Percentiles rank a stretch among this genome's conserved stretches.
These are phyloP conservation scores for Omphalea diandra DNA, from an alignment of 441 rosid genomes.

Conservation along the genomic window DNA sequence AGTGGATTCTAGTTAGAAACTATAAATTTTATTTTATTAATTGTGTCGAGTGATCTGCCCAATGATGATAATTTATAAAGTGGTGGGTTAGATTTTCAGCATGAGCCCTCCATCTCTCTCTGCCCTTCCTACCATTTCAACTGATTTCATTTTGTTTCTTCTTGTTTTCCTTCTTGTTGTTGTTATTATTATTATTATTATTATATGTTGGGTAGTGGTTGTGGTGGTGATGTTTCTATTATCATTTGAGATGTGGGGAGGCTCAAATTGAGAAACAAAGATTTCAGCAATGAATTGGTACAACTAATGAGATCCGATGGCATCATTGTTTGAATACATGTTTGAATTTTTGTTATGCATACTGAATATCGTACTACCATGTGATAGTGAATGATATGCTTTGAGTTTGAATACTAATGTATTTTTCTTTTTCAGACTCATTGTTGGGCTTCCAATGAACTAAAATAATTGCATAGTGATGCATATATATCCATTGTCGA, in stretches of 20 bases:
- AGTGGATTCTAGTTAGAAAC: too few relatives aligned
- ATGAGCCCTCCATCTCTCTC: conserved; percentile 10
- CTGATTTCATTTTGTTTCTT: too few relatives aligned
- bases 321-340: too few relatives aligned
- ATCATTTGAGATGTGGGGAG: conserved; percentile 20
- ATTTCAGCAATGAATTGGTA: conserved; percentile 17
- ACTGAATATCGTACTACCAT: too few relatives aligned
- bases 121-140: neutral
- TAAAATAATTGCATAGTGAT: too few relatives aligned
- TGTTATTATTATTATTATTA: neutral
- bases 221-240: conserved; percentile 13
- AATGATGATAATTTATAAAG: conserved; percentile 19
- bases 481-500: too few relatives aligned
- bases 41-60: neutral
- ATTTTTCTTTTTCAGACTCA: too few relatives aligned
- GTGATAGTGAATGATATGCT: too few relatives aligned
- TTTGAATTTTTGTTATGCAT: too few relatives aligned
- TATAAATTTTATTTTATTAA: neutral
- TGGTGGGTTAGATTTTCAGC: conserved; percentile 19
- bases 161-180: neutral
- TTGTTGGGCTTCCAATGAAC: too few relatives aligned
- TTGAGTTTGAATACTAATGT: too few relatives aligned
- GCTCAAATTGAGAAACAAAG: conserved; percentile 20
- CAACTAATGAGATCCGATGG: conserved; percentile 19
- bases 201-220: neutral